These are phyloP conservation scores for Penicillium diatomitis DNA, from an alignment of 495 filamentous ascomycete genomes.

Conservation along the genomic window DNA sequence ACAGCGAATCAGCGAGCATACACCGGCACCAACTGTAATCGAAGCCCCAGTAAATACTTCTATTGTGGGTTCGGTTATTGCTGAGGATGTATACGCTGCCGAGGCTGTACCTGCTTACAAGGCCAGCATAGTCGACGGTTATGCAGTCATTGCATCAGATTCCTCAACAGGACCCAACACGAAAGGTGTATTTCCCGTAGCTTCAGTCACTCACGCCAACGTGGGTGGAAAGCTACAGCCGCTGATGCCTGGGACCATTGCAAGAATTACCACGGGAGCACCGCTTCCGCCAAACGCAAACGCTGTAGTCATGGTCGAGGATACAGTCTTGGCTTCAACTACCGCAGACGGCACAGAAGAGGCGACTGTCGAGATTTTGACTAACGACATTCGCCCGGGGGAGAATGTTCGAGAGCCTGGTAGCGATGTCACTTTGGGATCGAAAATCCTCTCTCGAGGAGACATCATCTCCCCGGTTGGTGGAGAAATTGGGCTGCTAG, in stretches of 20 bases:
- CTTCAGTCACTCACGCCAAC: slow-evolving; percentile 75
- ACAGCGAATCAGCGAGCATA: slow-evolving; percentile 58
- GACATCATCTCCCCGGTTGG: slow-evolving; percentile 73
- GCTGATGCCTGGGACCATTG: slow-evolving; percentile 64
- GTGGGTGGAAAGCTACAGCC: slow-evolving; percentile 48
- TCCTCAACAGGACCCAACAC: slow-evolving; percentile 45
- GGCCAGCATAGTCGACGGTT: slow-evolving; percentile 96
- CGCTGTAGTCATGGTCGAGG: slow-evolving; percentile 95
- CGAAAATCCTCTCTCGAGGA: slow-evolving; percentile 62
- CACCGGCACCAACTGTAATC: slow-evolving; percentile 47
- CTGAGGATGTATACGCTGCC: slow-evolving; percentile 67
- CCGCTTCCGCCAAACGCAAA: slow-evolving; percentile 83
- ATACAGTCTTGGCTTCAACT: slow-evolving; percentile 62
- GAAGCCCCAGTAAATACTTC: slow-evolving; percentile 48
- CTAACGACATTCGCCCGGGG: slow-evolving; percentile 59
- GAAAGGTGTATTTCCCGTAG: slow-evolving; percentile 77
- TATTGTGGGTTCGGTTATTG: slow-evolving; percentile 69
- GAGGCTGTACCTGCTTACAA: slow-evolving; percentile 87
- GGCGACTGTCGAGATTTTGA: slow-evolving; percentile 73
- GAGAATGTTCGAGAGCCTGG: slow-evolving; percentile 91
- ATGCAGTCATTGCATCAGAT: slow-evolving; percentile 56
- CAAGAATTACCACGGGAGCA: slow-evolving; percentile 89
- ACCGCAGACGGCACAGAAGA: slow-evolving; percentile 81
- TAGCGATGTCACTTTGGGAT: slow-evolving; percentile 67
- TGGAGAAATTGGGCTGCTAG: slow-evolving; percentile 83